phyloP scores from a whole-genome alignment of 768 basidiomycete genomes.

The Sporobolomyces roseus region DNA sequence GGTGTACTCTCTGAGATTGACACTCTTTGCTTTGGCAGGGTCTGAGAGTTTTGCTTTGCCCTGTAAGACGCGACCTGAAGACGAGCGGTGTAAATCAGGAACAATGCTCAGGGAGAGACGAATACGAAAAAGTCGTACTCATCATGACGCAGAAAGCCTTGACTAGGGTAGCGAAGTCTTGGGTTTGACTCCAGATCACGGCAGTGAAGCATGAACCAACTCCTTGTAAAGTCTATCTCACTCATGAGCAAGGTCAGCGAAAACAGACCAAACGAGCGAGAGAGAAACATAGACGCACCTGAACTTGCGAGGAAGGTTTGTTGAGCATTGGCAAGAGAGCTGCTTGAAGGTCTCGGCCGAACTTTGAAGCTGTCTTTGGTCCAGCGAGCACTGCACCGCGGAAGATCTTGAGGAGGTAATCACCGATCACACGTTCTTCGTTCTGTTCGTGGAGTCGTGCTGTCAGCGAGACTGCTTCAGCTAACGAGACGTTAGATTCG shows the following conservation, averaged over 20 bases:
- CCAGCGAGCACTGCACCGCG: slow-evolving; percentile 75
- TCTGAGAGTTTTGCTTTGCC: slow-evolving; percentile 55
- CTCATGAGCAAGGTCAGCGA: background rate
- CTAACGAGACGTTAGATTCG: background rate
- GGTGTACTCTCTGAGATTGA: slow-evolving; percentile 42
- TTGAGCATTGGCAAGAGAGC: slow-evolving; percentile 86
- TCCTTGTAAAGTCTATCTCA: slow-evolving; percentile 73
- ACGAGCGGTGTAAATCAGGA: background rate
- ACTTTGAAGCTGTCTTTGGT: slow-evolving; percentile 69
- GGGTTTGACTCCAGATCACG: slow-evolving; percentile 76
- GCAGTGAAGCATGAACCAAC: slow-evolving; percentile 86
- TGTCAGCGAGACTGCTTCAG: background rate
- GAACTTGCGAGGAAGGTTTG: slow-evolving; percentile 53
- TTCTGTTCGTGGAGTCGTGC: no score
- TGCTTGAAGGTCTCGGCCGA: slow-evolving; percentile 76
- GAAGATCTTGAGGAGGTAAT: slow-evolving; percentile 85
- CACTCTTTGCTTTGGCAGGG: slow-evolving; percentile 21
- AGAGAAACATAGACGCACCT: background rate
- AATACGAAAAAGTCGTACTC: slow-evolving; percentile 1
- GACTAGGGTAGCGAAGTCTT: slow-evolving; percentile 73
- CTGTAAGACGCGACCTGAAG: slow-evolving; percentile 55
- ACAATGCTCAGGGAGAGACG: background rate
- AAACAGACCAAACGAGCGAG: background rate
- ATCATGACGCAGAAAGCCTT: slow-evolving; percentile 57
- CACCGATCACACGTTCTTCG: slow-evolving; percentile 78